phyloP scores from a whole-genome alignment of 176 grass and related monocot species.

The Carex pumila region DNA sequence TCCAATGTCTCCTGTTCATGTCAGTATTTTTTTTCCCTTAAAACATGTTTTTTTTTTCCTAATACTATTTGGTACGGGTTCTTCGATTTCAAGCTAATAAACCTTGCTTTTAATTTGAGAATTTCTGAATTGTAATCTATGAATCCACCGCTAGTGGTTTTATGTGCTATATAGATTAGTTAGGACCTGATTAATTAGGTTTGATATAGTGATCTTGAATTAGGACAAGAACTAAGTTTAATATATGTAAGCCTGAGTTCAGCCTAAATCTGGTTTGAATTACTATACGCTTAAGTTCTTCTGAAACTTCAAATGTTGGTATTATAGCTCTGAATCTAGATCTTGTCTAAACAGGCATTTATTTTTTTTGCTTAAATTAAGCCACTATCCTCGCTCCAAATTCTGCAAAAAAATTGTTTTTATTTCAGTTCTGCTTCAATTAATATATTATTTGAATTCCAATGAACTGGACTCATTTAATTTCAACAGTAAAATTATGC shows the following conservation, averaged over 20 bases:
- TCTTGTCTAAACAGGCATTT: background rate
- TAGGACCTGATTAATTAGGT: background rate
- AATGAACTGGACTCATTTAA: background rate
- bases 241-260: background rate
- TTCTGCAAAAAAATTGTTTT: background rate
- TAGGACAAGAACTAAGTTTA: background rate
- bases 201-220: background rate
- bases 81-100: background rate
- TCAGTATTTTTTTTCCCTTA: slow-evolving; percentile 16
- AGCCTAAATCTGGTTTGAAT: background rate
- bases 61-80: background rate
- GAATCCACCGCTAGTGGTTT: background rate
- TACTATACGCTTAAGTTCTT: background rate
- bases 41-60: background rate
- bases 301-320: background rate
- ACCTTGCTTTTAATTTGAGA: background rate
- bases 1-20: slow-evolving; percentile 53
- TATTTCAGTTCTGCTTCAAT: background rate
- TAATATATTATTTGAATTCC: background rate
- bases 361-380: background rate
- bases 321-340: background rate
- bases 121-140: background rate
- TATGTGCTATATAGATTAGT: background rate
- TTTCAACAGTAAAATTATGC: background rate
- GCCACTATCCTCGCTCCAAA: background rate